Conservation (phyloP, 164 flowering plant genomes). For the Vitis labrusca region DNA sequence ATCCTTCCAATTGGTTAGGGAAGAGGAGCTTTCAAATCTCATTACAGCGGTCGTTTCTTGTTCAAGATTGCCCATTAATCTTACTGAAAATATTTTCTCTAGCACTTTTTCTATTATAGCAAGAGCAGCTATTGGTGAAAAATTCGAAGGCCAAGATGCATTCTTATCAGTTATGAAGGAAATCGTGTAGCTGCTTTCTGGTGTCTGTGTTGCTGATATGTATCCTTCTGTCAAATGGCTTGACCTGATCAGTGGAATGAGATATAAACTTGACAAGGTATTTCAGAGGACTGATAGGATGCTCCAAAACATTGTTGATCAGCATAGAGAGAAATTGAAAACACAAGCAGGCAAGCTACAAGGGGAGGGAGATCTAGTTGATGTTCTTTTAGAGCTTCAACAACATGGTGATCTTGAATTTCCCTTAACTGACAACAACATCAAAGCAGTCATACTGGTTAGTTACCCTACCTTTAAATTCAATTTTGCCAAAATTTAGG, state of each 20-base stretch:
- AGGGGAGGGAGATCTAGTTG: slow-evolving; percentile 22
- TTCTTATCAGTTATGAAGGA: slow-evolving; percentile 13
- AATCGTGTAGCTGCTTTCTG: background rate
- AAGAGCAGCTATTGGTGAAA: slow-evolving; percentile 25
- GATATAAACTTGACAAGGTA: slow-evolving; percentile 12
- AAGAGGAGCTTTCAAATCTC: no score
- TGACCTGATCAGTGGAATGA: slow-evolving; percentile 7
- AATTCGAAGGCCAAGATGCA: slow-evolving; percentile 16
- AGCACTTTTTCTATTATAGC: slow-evolving; percentile 16
- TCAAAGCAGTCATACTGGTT: slow-evolving; percentile 30
- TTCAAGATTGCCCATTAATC: slow-evolving; percentile 12
- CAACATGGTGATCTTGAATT: slow-evolving; percentile 12
- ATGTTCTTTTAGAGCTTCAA: slow-evolving; percentile 25
- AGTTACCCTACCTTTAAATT: background rate
- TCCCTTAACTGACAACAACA: slow-evolving; percentile 22
- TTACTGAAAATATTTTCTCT: slow-evolving; percentile 14
- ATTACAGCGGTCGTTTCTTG: background rate
- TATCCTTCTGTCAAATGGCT: no score
- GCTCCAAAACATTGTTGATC: no score
- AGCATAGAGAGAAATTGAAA: slow-evolving; percentile 5
- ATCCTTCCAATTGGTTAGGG: no score
- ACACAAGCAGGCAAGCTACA: slow-evolving; percentile 8
- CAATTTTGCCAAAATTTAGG: background rate
- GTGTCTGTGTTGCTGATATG: slow-evolving; percentile 13
- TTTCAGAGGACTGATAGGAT: slow-evolving; percentile 12